Percentiles rank a stretch among this genome's conserved stretches.
These are phyloP conservation scores for Arabidopsis suecica DNA, from an alignment of 345 rosid species.

Conservation along the genomic window DNA sequence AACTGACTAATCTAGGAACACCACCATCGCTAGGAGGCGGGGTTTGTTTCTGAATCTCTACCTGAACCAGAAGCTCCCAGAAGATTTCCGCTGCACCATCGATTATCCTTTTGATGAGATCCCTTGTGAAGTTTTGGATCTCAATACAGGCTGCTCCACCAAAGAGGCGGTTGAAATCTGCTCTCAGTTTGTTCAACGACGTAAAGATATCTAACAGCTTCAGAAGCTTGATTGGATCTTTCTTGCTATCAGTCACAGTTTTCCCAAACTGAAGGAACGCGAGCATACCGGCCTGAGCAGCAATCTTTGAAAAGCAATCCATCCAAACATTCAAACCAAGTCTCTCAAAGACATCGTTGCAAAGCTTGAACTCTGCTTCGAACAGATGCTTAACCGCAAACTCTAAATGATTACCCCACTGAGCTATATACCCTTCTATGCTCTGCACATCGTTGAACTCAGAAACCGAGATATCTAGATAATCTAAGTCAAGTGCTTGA, in stretches of 20 bases:
- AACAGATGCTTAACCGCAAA: slow-evolving; percentile 98
- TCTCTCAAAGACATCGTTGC: slow-evolving; percentile 94
- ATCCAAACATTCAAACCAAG: slow-evolving; percentile 84
- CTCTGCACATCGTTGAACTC: slow-evolving; percentile 91
- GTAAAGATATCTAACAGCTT: slow-evolving; percentile 89
- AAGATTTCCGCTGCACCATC: slow-evolving; percentile 93
- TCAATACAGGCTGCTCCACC: slow-evolving; percentile 95
- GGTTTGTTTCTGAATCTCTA: slow-evolving; percentile 79
- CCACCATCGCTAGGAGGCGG: slow-evolving; percentile 88
- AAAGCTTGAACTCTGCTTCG: slow-evolving; percentile 93
- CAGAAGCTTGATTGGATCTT: slow-evolving; percentile 91
- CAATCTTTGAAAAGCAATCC: slow-evolving; percentile 96
- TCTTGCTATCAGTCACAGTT: slow-evolving; percentile 90
- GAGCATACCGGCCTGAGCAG: slow-evolving; percentile 95
- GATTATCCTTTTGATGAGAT: slow-evolving; percentile 86
- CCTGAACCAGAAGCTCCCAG: slow-evolving; percentile 94
- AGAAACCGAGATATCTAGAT: slow-evolving; percentile 85
- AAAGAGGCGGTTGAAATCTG: slow-evolving; percentile 91
- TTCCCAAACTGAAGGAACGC: slow-evolving; percentile 96
- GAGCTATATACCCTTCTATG: slow-evolving; percentile 82
- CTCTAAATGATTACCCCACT: slow-evolving; percentile 98
- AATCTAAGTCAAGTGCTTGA: slow-evolving; percentile 89
- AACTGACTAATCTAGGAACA: slow-evolving; percentile 79
- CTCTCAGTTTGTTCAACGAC: slow-evolving; percentile 82
- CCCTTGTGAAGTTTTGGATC: slow-evolving; percentile 93